Conservation (phyloP, 179 eudicot genomes). For the Camellia oleifera region DNA sequence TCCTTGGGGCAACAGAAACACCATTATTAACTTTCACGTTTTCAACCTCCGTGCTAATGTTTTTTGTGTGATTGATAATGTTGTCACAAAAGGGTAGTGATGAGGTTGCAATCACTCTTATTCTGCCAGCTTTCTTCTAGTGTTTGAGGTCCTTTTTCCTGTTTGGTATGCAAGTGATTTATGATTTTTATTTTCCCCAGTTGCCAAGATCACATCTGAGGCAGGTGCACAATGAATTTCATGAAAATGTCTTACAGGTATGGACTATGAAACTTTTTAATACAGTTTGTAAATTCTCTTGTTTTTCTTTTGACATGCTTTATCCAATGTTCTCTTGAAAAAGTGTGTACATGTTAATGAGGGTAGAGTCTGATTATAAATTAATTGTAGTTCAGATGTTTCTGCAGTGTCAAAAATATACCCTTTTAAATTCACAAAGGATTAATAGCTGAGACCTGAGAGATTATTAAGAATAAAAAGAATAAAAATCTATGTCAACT, state of each 20-base stretch:
- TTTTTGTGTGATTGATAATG: too few relatives aligned
- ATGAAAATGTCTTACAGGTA: slow-evolving; percentile 61
- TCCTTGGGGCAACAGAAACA: neutral
- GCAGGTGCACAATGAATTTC: slow-evolving; percentile 84
- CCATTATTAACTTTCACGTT: neutral
- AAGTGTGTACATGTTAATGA: too few relatives aligned
- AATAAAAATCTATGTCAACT: too few relatives aligned
- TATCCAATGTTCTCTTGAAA: neutral
- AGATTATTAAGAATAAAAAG: too few relatives aligned
- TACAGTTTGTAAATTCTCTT: neutral
- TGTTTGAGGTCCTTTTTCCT: slow-evolving; percentile 2
- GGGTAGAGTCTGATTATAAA: too few relatives aligned
- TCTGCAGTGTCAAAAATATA: too few relatives aligned
- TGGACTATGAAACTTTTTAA: neutral
- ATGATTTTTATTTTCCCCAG: slow-evolving; percentile 29
- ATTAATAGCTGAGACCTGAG: too few relatives aligned
- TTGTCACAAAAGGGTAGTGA: neutral
- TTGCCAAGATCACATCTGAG: slow-evolving; percentile 81
- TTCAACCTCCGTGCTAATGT: neutral
- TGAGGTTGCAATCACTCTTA: neutral
- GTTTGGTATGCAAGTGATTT: slow-evolving; percentile 8
- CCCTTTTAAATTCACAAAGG: too few relatives aligned
- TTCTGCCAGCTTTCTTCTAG: neutral
- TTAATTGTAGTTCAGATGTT: too few relatives aligned
- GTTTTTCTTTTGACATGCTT: neutral